phyloP scores from a whole-genome alignment of 2,329 filamentous ascomycete genomes.

The Trichoderma sp. region DNA sequence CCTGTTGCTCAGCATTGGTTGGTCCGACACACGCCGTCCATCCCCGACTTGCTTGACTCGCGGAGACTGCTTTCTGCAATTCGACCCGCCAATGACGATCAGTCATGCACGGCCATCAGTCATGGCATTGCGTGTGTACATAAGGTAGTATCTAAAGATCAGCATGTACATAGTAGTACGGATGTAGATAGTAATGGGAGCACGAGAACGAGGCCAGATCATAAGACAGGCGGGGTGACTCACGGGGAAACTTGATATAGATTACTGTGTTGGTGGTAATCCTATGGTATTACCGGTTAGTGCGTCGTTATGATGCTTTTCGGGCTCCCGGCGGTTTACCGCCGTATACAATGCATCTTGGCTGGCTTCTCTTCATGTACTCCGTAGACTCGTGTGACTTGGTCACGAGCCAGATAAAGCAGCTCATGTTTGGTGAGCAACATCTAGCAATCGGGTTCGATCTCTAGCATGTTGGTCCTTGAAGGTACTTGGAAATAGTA shows the following conservation, averaged over 20 bases:
- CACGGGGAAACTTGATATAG: neutral
- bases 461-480: neutral
- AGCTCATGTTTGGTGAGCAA: neutral
- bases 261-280: neutral
- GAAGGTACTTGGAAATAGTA: too few species aligned
- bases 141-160: neutral
- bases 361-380: neutral
- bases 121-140: neutral
- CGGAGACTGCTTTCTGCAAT: constrained; percentile 12
- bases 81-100: constrained; percentile 16
- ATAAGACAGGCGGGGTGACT: neutral
- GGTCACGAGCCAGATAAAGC: neutral
- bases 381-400: neutral
- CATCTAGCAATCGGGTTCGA: neutral
- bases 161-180: too few species aligned
- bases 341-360: neutral
- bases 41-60: constrained; percentile 17
- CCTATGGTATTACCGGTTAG: neutral
- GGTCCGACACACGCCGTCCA: constrained; percentile 9
- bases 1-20: constrained; percentile 15
- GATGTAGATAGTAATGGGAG: too few species aligned
- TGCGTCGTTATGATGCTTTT: neutral
- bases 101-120: constrained; percentile 6
- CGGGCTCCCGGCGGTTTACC: too few species aligned
- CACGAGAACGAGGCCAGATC: neutral